Percentiles rank a stretch among this genome's conserved stretches.
phyloP scores from a whole-genome alignment of 345 rosid genomes.

The Hibiscus tridactylites region DNA sequence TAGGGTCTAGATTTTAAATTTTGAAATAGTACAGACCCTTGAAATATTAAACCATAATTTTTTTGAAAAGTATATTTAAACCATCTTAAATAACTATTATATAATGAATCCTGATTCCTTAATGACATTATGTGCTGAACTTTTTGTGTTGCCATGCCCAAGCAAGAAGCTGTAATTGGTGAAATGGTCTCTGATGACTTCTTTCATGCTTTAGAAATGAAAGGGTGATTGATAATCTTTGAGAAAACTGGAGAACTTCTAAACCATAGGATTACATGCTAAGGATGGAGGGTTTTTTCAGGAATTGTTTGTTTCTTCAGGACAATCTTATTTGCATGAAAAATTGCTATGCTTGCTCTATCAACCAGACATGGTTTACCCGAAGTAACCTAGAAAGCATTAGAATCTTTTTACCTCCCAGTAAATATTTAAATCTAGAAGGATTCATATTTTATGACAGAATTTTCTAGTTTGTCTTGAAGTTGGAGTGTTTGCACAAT shows the following conservation, averaged over 20 bases:
- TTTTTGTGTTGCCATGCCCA: background rate
- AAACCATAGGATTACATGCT: background rate
- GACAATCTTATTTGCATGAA: slow-evolving; percentile 5
- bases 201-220: background rate
- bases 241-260: background rate
- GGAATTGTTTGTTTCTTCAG: background rate
- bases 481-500: too few species aligned
- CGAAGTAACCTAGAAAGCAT: background rate
- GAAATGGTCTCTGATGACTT: background rate
- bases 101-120: background rate
- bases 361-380: background rate
- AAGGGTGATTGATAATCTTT: background rate
- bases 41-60: too few species aligned
- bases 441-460: too few species aligned
- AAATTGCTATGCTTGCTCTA: background rate
- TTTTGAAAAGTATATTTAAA: too few species aligned
- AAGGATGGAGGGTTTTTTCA: background rate
- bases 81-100: background rate
- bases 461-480: too few species aligned
- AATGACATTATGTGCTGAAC: background rate
- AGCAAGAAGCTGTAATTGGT: background rate
- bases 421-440: too few species aligned
- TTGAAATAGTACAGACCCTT: too few species aligned
- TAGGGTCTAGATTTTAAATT: too few species aligned
- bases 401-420: too few species aligned